Evolutionary conservation across 225 moss, liverwort and hornwort species (phyloP).

Genomic region (Ulota crispa): DNA sequence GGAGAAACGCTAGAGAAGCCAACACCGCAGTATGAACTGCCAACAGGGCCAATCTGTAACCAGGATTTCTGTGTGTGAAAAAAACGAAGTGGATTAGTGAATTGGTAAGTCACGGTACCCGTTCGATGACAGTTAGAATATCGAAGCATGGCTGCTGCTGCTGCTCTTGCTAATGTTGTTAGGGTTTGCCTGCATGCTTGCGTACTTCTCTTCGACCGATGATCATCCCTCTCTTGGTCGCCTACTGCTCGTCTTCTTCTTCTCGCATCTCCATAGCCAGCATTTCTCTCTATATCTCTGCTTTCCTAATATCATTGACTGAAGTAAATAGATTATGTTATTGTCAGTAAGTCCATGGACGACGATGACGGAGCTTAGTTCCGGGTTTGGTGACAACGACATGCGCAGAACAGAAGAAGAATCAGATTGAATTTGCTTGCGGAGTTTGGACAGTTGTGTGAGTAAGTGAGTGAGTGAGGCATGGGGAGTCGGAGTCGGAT

Average conservation of each 20-base stretch:
- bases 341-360: neutral
- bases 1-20: neutral
- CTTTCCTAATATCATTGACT: neutral
- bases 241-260: neutral
- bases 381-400: neutral
- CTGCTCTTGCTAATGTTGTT: conserved; percentile 5
- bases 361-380: neutral
- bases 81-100: conserved; percentile 12
- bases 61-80: neutral
- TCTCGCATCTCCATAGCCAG: neutral
- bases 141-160: conserved; percentile 5
- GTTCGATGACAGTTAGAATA: conserved; percentile 22
- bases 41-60: neutral
- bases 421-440: neutral
- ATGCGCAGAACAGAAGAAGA: neutral
- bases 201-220: neutral
- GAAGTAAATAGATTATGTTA: neutral
- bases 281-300: neutral
- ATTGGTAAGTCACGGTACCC: conserved; percentile 17
- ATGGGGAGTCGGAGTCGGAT: conserved; percentile 52
- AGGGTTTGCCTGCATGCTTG: conserved; percentile 21
- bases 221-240: neutral
- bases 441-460: neutral
- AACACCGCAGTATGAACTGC: neutral
- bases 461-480: conserved; percentile 2